Base-by-base conservation (phyloP, 208 protist genomes). In the Leishmania aethiopica region DNA sequence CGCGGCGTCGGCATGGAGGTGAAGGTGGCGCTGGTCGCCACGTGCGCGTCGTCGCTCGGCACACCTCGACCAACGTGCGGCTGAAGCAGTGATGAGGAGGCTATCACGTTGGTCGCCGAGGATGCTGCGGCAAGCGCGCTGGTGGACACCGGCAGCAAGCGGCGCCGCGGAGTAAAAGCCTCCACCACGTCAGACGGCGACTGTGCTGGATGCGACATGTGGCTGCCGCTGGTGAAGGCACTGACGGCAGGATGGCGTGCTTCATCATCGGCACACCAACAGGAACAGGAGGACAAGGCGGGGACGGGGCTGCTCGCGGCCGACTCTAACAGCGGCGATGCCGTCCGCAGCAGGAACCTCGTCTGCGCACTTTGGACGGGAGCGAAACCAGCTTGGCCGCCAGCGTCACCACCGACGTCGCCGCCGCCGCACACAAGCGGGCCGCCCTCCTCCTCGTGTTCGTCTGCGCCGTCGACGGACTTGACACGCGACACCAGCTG, bases 1-100 rank as follows among this genome's bases (percentile, higher is more conserved):
- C 64, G 8, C 11, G 42, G 40, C 11, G 62, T 67, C n/a, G 59
- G 67, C n/a, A 79, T 42, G 6, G 75, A 76, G 64, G 70, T 69
- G n/a, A 60, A 74, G 49, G 83, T 57, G 37, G 25, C 32, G 40
- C 40, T 47, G 1, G 2, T 19, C 35, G 73, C 73, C 25, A 53
- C 55, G 32, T 62, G 73, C 53, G 75, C 57, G 75, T 69, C 35
- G 57, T 78, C 75, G 19, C 35, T 15, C 19, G 47, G 53, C 35
- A 49, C 7, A 25, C 51, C 73, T 22, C 17, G 11, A 25, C 28
- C 51, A 7, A 45, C 57, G 4, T 47, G 42, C 40, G 35, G 57
- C 49, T 42, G 55, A 40, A 49, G 19, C 57, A 8, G 37, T 10
- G 40, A 5, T 7, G 75, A 32, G 57, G 75, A 78, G 40, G 2